Conservation (phyloP, 306 rosid species). For the Gillenia trifoliata region DNA sequence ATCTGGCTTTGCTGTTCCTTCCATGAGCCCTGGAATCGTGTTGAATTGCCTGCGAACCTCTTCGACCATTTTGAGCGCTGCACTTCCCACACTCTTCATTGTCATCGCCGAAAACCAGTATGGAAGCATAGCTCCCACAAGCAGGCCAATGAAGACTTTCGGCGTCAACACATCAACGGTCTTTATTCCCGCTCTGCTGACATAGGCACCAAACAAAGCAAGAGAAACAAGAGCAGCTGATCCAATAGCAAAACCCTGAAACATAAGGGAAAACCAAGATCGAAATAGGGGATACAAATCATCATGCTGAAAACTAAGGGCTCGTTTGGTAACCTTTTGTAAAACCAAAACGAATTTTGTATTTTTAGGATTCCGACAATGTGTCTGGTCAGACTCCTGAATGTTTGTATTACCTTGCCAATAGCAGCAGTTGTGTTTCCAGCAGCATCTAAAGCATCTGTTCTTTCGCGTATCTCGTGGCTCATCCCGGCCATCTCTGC, state of each 20-base stretch:
- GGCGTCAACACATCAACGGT: constrained; percentile 57
- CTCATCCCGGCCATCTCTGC: constrained; percentile 81
- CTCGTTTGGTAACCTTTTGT: too few relatives aligned
- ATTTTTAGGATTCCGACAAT: too few relatives aligned
- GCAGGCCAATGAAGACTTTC: constrained; percentile 61
- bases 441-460: constrained; percentile 71
- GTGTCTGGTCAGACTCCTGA: neutral
- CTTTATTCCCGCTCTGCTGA: constrained; percentile 56
- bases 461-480: constrained; percentile 56
- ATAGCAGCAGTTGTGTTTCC: constrained; percentile 81
- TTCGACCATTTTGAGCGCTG: constrained; percentile 78
- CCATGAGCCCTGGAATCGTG: constrained; percentile 47
- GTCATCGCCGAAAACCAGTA: constrained; percentile 79
- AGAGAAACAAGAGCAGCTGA: constrained; percentile 67
- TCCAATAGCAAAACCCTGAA: constrained; percentile 64
- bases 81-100: constrained; percentile 70
- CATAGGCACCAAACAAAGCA: constrained; percentile 65
- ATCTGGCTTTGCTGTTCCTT: constrained; percentile 63
- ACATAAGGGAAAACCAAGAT: neutral
- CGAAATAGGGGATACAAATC: neutral
- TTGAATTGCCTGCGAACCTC: constrained; percentile 66
- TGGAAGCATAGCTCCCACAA: constrained; percentile 74
- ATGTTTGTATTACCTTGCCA: constrained; percentile 46
- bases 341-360: too few relatives aligned
- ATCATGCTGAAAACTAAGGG: neutral